A percentile compares a stretch with the other conserved stretches of the same genome.
phyloP scores from a whole-genome alignment of 2,329 filamentous ascomycete genomes.

The Stenocarpella maydis region DNA sequence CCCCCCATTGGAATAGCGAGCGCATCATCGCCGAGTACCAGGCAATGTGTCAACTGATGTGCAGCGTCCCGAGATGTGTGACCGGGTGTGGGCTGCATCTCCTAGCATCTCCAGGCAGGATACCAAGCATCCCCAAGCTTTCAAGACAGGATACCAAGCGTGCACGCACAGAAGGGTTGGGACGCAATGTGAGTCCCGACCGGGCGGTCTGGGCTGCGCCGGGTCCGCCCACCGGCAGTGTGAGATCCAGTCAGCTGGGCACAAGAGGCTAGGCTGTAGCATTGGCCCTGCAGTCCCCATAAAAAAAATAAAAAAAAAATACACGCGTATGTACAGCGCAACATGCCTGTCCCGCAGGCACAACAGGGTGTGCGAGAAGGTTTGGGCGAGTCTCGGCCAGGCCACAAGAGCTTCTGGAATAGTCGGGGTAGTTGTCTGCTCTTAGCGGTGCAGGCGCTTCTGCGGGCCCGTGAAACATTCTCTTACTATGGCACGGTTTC shows the following conservation, averaged over 20 bases:
- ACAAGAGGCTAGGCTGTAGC: neutral
- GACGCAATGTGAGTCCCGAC: constrained; percentile 5
- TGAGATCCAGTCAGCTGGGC: constrained; percentile 2
- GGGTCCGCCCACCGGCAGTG: neutral
- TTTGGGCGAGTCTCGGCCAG: neutral
- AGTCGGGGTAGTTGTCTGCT: neutral
- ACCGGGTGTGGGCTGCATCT: neutral
- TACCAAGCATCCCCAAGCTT: neutral
- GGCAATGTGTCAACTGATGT: constrained; percentile 2
- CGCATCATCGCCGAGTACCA: neutral
- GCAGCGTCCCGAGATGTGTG: neutral
- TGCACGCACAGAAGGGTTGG: neutral
- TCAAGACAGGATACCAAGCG: neutral
- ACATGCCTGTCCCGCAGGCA: neutral
- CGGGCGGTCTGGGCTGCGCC: constrained; percentile 10
- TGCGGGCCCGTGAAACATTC: constrained; percentile 3
- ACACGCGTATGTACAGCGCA: neutral
- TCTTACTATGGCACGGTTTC: neutral
- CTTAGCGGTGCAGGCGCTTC: neutral
- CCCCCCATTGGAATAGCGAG: neutral
- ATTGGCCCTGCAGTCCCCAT: neutral
- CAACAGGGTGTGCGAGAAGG: neutral
- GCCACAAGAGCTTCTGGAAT: neutral
- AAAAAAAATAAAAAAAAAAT: too few relatives aligned
- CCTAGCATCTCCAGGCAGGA: neutral